These are phyloP conservation scores for Capsicum rhomboideum DNA, from an alignment of 257 asterid genomes.

Conservation along the genomic window DNA sequence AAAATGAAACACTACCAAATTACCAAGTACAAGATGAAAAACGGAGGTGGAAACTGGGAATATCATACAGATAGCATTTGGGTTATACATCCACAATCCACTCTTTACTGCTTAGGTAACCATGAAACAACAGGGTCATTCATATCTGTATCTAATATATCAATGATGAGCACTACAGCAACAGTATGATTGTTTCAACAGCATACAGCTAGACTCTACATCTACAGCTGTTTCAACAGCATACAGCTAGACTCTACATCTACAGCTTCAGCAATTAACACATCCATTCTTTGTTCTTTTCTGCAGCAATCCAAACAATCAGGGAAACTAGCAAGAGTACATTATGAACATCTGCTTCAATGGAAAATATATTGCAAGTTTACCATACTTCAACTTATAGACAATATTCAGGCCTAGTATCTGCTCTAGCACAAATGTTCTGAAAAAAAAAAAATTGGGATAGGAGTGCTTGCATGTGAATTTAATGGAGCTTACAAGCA, in stretches of 20 bases:
- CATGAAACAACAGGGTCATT: not conserved
- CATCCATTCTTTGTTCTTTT: not conserved
- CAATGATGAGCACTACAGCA: not conserved
- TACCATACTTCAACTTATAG: not conserved
- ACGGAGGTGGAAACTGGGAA: not conserved
- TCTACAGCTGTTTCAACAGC: too few species aligned
- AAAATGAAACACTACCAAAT: not conserved
- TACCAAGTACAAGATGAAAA: not conserved
- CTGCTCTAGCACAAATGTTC: not conserved
- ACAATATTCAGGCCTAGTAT: not conserved
- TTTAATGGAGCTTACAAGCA: not conserved
- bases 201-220: not conserved
- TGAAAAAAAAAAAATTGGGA: not conserved
- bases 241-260: not conserved
- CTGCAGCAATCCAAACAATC: not conserved
- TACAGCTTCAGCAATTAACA: not conserved
- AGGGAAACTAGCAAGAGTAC: not conserved
- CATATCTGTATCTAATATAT: not conserved
- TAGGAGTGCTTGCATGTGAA: not conserved
- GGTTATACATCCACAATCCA: not conserved
- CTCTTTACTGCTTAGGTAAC: not conserved
- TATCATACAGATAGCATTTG: not conserved
- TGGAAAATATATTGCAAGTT: not conserved
- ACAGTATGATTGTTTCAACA: not conserved
- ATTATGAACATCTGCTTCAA: not conserved